Evolutionary conservation across 1,284 basidiomycete species (phyloP).

Genomic region (Exobasidium cylindrosporum): DNA sequence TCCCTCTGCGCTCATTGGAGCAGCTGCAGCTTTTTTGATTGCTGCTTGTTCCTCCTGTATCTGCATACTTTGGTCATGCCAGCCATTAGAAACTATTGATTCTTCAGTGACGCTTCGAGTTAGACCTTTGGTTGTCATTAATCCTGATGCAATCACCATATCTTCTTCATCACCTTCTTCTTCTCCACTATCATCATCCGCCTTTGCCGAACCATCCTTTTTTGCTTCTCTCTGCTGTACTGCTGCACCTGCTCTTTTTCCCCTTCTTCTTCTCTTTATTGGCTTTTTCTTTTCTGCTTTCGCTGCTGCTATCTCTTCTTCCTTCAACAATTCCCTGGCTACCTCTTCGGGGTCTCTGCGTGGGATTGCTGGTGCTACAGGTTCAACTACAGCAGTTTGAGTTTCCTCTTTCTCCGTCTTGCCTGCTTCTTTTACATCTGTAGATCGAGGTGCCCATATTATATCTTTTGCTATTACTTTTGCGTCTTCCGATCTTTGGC

Average conservation of each 20-base stretch:
- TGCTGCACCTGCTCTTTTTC: slow-evolving; percentile 11
- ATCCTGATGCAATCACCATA: neutral
- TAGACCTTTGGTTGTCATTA: neutral
- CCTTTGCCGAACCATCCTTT: slow-evolving; percentile 24
- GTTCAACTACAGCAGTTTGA: neutral
- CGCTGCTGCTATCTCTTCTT: slow-evolving; percentile 6
- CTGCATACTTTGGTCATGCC: neutral
- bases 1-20: slow-evolving; percentile 8
- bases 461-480: slow-evolving; percentile 38
- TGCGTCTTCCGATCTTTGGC: slow-evolving; percentile 23
- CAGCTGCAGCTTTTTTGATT: slow-evolving; percentile 25
- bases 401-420: slow-evolving; percentile 5
- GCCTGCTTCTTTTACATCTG: neutral
- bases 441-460: slow-evolving; percentile 25
- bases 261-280: slow-evolving; percentile 17
- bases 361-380: neutral
- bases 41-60: slow-evolving; percentile 25
- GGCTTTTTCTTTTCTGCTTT: slow-evolving; percentile 5
- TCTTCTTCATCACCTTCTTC: slow-evolving; percentile 33
- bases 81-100: neutral
- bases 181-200: slow-evolving; percentile 20
- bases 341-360: neutral
- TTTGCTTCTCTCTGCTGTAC: slow-evolving; percentile 3
- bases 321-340: neutral
- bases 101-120: neutral